A percentile compares a stretch with the other conserved stretches of the same genome.
phyloP scores from a whole-genome alignment of 345 rosid genomes.

The Eucalyptus erythrocorys region DNA sequence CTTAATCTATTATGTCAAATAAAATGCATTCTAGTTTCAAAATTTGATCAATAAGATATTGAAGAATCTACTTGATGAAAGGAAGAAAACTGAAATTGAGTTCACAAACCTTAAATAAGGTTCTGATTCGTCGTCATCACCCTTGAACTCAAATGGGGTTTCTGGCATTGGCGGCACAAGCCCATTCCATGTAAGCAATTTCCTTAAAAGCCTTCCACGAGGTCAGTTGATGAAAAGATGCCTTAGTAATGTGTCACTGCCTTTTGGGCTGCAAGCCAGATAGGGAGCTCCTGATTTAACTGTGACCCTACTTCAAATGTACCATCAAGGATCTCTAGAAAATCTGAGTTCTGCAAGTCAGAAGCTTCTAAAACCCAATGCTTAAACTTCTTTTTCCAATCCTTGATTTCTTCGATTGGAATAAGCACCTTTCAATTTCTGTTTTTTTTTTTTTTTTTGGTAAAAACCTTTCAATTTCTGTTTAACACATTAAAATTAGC shows the following conservation, averaged over 20 bases:
- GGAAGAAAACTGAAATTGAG: neutral
- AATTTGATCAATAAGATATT: neutral
- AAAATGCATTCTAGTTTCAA: neutral
- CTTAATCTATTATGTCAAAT: neutral
- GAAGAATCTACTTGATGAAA: neutral
- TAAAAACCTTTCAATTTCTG: too few species aligned
- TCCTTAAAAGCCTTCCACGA: constrained; percentile 69
- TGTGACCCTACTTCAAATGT: constrained; percentile 21
- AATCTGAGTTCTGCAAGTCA: constrained; percentile 39
- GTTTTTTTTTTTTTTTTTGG: too few species aligned
- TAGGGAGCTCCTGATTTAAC: constrained; percentile 62
- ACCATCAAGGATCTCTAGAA: constrained; percentile 24
- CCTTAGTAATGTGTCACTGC: constrained; percentile 89
- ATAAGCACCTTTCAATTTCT: constrained; percentile 37
- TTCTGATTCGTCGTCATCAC: constrained; percentile 45
- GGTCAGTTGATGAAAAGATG: constrained; percentile 73
- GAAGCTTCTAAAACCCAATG: constrained; percentile 56
- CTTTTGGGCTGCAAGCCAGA: constrained; percentile 85
- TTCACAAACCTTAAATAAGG: constrained; percentile 60
- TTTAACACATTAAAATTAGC: constrained; percentile 1
- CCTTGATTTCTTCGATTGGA: constrained; percentile 39
- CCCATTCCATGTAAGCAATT: constrained; percentile 67
- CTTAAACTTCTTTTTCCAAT: constrained; percentile 35
- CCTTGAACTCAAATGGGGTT: constrained; percentile 37
- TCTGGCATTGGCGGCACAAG: constrained; percentile 48